Base-by-base conservation (phyloP, 352 stramenopile species). In the Phytophthora melonis region DNA sequence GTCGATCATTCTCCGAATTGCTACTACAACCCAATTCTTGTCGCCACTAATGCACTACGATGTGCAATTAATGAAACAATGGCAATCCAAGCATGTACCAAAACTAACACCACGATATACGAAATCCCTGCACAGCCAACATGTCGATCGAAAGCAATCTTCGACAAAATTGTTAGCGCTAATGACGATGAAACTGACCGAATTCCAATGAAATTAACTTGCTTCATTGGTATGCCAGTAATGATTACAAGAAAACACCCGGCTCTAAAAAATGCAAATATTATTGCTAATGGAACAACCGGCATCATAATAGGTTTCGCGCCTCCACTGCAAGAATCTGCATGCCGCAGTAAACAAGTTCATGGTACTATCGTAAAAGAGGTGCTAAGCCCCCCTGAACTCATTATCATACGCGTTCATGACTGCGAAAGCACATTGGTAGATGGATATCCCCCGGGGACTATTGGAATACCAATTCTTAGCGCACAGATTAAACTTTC, bases 221-320 rank as follows among this genome's bases (percentile, higher is more conserved):
- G n/a, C 32, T 56, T 34, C 19, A 34, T 56, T 34, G 49, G 49
- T n/a, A 56, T 56, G 49, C 49, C 49, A 18, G 49, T 56, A 8
- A 34, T 56, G 49, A 39, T 56, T 5, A 56, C 49, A 34, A 30
- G 49, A 56, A 56, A 56, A 14, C 49, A 56, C 14, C 49, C 49
- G 3, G 7, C 4, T 16, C 49, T 56, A 32, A 34, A 30, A 23
- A 2, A 56, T 16, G 10, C 3, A 30, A 16, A 34, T 13, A 10
- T 56, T 13, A 34, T 56, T 30, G 8, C 49, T 34, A 39, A 56
- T 34, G 18, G 49, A 56, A 34, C 49, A n/a, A 30, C 21, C 16
- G 49, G 19, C 0, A 56, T 8, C 16, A 16, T 56, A 5, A 19
- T 56, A n/a, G 49, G 49, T 34, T 56, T 56, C 32, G 7, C 16